These are phyloP conservation scores for Macrotyloma uniflorum DNA, from an alignment of 306 rosid genomes.

Conservation along the genomic window DNA sequence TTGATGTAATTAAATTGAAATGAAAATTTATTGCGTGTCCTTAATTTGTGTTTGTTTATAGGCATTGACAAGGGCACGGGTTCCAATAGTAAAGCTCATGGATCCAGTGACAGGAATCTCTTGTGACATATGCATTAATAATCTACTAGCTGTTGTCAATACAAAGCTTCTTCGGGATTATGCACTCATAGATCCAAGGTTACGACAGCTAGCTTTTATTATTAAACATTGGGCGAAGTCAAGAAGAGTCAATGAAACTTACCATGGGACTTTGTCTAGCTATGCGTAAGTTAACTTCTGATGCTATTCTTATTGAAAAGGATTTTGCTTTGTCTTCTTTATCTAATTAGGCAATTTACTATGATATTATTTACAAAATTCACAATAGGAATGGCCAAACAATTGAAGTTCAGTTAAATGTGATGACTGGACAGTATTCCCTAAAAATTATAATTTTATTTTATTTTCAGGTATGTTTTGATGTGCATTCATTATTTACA, in stretches of 20 bases:
- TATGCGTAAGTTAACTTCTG: constrained; percentile 81
- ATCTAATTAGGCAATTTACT: neutral
- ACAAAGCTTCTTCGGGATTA: constrained; percentile 93
- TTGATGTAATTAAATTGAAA: constrained; percentile 19
- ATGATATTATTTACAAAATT: neutral
- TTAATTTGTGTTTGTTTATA: constrained; percentile 49
- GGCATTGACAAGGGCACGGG: constrained; percentile 98
- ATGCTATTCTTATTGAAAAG: neutral
- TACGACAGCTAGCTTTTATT: constrained; percentile 81
- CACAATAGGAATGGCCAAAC: constrained; percentile 2
- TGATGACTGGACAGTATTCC: constrained; percentile 2
- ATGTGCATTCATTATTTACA: constrained; percentile 98
- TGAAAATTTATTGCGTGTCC: neutral
- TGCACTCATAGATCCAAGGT: constrained; percentile 73
- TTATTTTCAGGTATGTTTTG: constrained; percentile 87
- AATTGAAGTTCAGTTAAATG: constrained; percentile 16
- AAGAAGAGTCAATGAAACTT: constrained; percentile 95
- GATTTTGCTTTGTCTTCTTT: neutral
- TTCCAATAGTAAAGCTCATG: constrained; percentile 96
- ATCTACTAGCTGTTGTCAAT: constrained; percentile 90
- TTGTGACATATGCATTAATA: constrained; percentile 96
- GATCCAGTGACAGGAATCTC: constrained; percentile 91
- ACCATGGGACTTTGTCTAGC: constrained; percentile 97
- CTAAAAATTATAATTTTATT: constrained; percentile 4
- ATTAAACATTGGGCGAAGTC: constrained; percentile 99